phyloP scores from a whole-genome alignment of 306 rosid genomes.

The Chamaecrista fasciculata region DNA sequence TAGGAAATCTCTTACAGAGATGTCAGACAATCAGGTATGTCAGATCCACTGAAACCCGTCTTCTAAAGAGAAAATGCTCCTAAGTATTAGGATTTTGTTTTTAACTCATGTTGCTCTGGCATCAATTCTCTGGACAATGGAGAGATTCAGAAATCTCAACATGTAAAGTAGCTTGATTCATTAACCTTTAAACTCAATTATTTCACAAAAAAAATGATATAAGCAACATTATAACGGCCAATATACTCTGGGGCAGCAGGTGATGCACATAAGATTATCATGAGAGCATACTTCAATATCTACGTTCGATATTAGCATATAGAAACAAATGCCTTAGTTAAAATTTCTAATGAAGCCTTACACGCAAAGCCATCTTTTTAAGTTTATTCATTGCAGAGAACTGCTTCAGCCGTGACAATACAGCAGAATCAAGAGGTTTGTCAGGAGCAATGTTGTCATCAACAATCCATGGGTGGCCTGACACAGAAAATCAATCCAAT shows the following conservation, averaged over 20 bases:
- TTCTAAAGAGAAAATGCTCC: neutral
- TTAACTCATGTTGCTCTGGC: neutral
- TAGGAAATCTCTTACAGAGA: slow-evolving; percentile 4
- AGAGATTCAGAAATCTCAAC: neutral
- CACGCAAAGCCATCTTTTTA: slow-evolving; percentile 63
- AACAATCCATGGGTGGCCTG: slow-evolving; percentile 70
- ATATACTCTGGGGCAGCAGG: neutral
- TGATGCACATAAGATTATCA: neutral
- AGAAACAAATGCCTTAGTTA: slow-evolving; percentile 9
- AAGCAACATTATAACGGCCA: neutral
- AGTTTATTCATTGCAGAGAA: slow-evolving; percentile 68
- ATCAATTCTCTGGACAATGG: slow-evolving; percentile 14
- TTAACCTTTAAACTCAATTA: slow-evolving; percentile 5
- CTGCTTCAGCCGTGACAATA: slow-evolving; percentile 53
- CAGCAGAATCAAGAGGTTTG: slow-evolving; percentile 64
- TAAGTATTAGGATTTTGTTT: neutral
- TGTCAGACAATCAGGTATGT: slow-evolving; percentile 10
- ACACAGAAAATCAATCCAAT: slow-evolving; percentile 24
- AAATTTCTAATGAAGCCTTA: slow-evolving; percentile 37
- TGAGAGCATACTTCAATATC: neutral
- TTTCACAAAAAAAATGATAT: neutral
- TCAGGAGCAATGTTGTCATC: slow-evolving; percentile 61
- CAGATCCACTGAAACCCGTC: neutral
- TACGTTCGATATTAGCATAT: neutral
- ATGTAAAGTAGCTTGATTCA: neutral